phyloP scores from a whole-genome alignment of 2,329 filamentous ascomycete species.

The Xylaria sp. region DNA sequence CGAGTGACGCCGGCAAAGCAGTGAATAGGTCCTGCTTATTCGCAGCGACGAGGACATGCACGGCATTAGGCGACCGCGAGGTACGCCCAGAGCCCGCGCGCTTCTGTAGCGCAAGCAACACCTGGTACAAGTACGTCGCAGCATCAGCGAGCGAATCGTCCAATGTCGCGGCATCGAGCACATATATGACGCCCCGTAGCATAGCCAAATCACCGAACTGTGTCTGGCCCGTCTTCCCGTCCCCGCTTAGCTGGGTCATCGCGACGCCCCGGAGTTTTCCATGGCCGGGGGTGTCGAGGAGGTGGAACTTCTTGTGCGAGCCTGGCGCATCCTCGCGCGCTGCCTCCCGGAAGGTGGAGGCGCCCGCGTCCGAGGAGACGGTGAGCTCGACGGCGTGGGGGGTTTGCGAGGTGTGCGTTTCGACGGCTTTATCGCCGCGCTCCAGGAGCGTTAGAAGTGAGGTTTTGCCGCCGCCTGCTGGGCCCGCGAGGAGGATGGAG shows the following conservation, averaged over 20 bases:
- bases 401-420: constrained; percentile 68
- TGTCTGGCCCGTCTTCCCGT: constrained; percentile 16
- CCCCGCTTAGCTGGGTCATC: constrained; percentile 59
- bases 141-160: constrained; percentile 74
- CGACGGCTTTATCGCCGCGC: constrained; percentile 59
- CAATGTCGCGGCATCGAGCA: constrained; percentile 85
- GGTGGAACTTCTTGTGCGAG: constrained; percentile 74
- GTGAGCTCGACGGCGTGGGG: constrained; percentile 66
- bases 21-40: constrained; percentile 98
- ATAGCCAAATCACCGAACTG: constrained; percentile 29
- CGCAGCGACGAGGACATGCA: constrained; percentile 85
- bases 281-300: constrained; percentile 94
- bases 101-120: constrained; percentile 85
- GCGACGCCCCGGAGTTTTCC: constrained; percentile 86
- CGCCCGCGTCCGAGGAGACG: constrained; percentile 58
- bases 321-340: constrained; percentile 67
- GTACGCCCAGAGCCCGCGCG: constrained; percentile 68
- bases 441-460: constrained; percentile 81
- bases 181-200: constrained; percentile 76
- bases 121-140: constrained; percentile 87
- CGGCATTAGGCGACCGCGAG: constrained; percentile 66
- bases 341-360: constrained; percentile 60
- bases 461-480: constrained; percentile 87
- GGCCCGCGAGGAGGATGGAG: constrained; percentile 83
- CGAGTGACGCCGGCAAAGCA: constrained; percentile 80